phyloP scores from a whole-genome alignment of 805 yeast species.

The Metschnikowia similis region DNA sequence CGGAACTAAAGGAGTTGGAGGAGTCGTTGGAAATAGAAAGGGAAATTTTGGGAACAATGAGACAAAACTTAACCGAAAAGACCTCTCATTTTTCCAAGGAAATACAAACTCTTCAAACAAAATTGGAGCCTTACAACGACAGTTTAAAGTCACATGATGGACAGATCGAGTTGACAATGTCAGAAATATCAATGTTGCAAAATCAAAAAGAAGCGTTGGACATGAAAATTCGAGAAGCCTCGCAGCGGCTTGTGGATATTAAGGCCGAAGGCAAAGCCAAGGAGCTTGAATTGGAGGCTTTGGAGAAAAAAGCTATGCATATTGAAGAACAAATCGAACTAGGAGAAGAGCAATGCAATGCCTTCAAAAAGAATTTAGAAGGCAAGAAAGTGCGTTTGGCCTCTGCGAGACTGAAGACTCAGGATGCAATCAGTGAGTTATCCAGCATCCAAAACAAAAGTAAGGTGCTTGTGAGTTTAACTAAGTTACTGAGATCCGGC shows the following conservation, averaged over 20 bases:
- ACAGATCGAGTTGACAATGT: constrained; percentile 58
- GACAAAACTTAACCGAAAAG: constrained; percentile 64
- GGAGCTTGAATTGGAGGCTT: constrained; percentile 42
- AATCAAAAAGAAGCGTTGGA: constrained; percentile 43
- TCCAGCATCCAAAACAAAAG: constrained; percentile 62
- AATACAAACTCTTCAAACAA: constrained; percentile 57
- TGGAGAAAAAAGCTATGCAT: constrained; percentile 46
- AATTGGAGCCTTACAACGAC: constrained; percentile 80
- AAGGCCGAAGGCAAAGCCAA: constrained; percentile 47
- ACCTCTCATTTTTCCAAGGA: constrained; percentile 65
- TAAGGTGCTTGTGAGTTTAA: constrained; percentile 65
- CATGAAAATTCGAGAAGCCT: constrained; percentile 42
- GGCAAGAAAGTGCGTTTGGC: constrained; percentile 51
- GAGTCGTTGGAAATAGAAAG: constrained; percentile 50
- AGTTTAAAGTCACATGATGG: constrained; percentile 60
- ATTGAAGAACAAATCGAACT: constrained; percentile 49
- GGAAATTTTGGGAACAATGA: constrained; percentile 54
- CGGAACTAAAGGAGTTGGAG: constrained; percentile 44
- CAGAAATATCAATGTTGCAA: constrained; percentile 57
- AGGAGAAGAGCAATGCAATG: constrained; percentile 55
- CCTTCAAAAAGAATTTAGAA: constrained; percentile 47
- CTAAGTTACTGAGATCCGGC: constrained; percentile 71
- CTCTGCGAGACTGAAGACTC: constrained; percentile 54
- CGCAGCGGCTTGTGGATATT: constrained; percentile 42
- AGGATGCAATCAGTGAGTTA: constrained; percentile 61